Evolutionary conservation across 2,329 filamentous ascomycete species (phyloP).

Genomic region (Exophiala viscosa): DNA sequence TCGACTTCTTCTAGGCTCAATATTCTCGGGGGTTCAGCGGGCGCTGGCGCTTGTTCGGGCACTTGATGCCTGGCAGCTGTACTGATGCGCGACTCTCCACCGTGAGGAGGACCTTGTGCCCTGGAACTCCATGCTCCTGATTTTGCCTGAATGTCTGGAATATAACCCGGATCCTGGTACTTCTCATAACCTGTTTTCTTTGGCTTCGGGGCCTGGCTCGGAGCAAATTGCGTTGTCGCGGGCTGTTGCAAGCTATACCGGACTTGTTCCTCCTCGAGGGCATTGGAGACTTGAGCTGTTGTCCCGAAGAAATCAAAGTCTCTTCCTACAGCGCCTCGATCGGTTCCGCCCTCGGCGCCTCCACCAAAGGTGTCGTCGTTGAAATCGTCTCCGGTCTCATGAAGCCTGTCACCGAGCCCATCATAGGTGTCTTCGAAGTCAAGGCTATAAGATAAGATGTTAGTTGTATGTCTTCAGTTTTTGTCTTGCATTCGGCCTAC

Average conservation of each 20-base stretch:
- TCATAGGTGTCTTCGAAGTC: slow-evolving; percentile 99
- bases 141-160: slow-evolving; percentile 88
- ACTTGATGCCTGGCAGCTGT: slow-evolving; percentile 20
- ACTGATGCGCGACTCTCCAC: slow-evolving; percentile 20
- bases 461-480: slow-evolving; percentile 3
- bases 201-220: slow-evolving; percentile 52
- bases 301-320: slow-evolving; percentile 97
- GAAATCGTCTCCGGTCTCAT: slow-evolving; percentile 88
- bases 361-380: slow-evolving; percentile 92
- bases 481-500: slow-evolving; percentile 34
- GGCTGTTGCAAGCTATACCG: slow-evolving; percentile 70
- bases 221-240: slow-evolving; percentile 34
- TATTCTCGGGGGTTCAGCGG: slow-evolving; percentile 55
- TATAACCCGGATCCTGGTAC: slow-evolving; percentile 77
- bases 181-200: slow-evolving; percentile 84
- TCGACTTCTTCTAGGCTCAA: slow-evolving; percentile 97
- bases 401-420: slow-evolving; percentile 82
- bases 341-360: slow-evolving; percentile 43
- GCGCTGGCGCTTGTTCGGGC: slow-evolving; percentile 28
- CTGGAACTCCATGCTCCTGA: slow-evolving; percentile 83
- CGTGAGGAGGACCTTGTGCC: slow-evolving; percentile 43
- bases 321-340: slow-evolving; percentile 64
- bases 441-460: slow-evolving; percentile 52
- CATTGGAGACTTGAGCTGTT: slow-evolving; percentile 80
- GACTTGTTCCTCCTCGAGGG: slow-evolving; percentile 85